Base-by-base conservation (phyloP, 805 yeast genomes). In the Komagataella kurtzmanii region DNA sequence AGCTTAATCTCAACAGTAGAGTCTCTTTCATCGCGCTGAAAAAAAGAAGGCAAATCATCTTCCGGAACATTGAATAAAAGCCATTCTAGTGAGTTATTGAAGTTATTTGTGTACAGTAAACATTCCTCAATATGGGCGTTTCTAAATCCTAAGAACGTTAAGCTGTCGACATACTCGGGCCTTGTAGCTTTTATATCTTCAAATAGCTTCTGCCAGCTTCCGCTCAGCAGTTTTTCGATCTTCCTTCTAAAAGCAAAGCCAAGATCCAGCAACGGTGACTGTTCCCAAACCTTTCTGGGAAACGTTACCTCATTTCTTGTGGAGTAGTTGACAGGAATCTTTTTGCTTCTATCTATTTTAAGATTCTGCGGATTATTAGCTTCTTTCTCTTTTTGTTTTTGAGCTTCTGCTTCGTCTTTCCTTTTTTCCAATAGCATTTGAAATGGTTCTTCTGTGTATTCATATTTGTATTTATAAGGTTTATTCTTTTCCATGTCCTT, bases 11-110 rank as follows among this genome's bases (percentile, higher is more conserved):
- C 73, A 21, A 81, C 75, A 49, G 75, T 77, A 0, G 83, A 70
- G 57, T 82, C 88, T 47, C 73, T 74, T 19, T 74, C 73, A 45
- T 77, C 67, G 54, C 81, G 80, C 17, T 75, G 72, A 59, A 85
- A 85, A 48, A 72, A 69, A 0, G 67, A 57, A 0, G 99, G 99
- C 36, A 91, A 69, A 59, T 91, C 99, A 61, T 90, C 98, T 56
- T 93, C 97, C 0, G 98, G 98, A 3, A 91, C 78, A 60, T 91
- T 93, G 57, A 90, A 82, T 8, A 91, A 66, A 17, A 91, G 73
- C 91, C 93, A 85, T 54, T 83, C 87, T 46, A 85, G 64, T 0
- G 83, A 73, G 21, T 75, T 79, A 1, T 75, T 71, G 52, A 79
- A 72, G 1, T 74, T 58, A 3, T 61, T 56, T 0, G 82, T 70